Evolutionary conservation across 495 filamentous ascomycete genomes (phyloP).

Genomic region (Aspergillus steynii): DNA sequence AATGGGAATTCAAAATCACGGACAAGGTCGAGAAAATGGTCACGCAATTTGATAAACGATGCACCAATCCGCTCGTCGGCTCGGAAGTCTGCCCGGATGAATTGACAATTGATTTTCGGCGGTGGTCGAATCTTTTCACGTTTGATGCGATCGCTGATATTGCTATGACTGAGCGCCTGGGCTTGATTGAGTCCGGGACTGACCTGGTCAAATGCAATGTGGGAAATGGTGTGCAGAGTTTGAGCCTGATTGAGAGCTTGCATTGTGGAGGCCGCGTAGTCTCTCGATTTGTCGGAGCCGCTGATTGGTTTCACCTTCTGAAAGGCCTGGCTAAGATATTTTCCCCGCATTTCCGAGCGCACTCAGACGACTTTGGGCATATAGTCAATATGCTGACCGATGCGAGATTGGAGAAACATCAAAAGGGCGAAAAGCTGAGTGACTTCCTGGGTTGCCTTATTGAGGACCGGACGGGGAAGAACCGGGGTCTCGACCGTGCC

Average conservation of each 20-base stretch:
- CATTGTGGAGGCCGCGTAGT: too few species aligned
- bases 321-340: too few species aligned
- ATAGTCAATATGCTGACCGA: constrained; percentile 28
- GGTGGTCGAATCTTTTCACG: constrained; percentile 19
- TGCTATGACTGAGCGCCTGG: constrained; percentile 37
- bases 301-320: too few species aligned
- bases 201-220: constrained; percentile 27
- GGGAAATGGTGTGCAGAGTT: constrained; percentile 22
- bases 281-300: too few species aligned
- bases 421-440: constrained; percentile 40
- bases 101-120: neutral
- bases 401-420: constrained; percentile 28
- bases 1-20: constrained; percentile 46
- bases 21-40: constrained; percentile 36
- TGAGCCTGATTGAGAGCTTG: too few species aligned
- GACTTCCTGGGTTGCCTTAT: constrained; percentile 47
- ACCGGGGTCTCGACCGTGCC: constrained; percentile 26
- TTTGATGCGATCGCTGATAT: constrained; percentile 44
- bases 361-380: neutral
- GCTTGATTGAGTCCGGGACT: constrained; percentile 39
- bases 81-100: too few species aligned
- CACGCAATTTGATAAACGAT: constrained; percentile 23
- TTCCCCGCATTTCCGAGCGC: neutral
- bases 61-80: constrained; percentile 6
- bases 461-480: constrained; percentile 41